phyloP scores from a whole-genome alignment of 2,329 filamentous ascomycete genomes.

The Onygena corvina region DNA sequence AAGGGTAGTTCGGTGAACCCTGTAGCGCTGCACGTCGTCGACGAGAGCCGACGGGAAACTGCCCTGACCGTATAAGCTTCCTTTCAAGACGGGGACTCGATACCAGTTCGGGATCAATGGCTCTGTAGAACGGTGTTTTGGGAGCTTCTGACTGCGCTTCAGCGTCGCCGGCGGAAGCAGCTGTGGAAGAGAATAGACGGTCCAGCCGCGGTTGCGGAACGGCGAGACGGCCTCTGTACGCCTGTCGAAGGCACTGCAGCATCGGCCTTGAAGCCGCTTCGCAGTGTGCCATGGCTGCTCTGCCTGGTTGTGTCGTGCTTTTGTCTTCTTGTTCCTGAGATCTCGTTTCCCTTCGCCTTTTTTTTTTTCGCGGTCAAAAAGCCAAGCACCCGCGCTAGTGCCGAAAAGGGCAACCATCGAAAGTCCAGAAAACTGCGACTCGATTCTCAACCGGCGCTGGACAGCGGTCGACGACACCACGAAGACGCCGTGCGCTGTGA shows the following conservation, averaged over 20 bases:
- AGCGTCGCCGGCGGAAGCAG: conserved; percentile 32
- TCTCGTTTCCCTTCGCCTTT: conserved; percentile 11
- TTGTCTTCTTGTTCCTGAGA: conserved; percentile 1
- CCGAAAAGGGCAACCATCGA: conserved; percentile 13
- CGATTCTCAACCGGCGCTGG: neutral
- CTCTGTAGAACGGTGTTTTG: conserved; percentile 32
- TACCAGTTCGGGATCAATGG: conserved; percentile 55
- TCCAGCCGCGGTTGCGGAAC: conserved; percentile 27
- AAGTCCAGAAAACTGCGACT: conserved; percentile 9
- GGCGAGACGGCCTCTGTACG: conserved; percentile 25
- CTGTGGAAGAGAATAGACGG: conserved; percentile 41
- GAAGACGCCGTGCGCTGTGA: neutral
- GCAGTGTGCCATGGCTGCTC: conserved; percentile 31
- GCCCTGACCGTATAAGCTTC: conserved; percentile 54
- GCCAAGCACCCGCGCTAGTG: conserved; percentile 13
- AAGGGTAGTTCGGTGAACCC: conserved; percentile 58
- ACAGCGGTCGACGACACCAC: neutral
- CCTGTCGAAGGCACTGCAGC: conserved; percentile 32
- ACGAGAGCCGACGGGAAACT: conserved; percentile 67
- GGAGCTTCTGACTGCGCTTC: conserved; percentile 31
- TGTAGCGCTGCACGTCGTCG: conserved; percentile 64
- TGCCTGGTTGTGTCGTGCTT: conserved; percentile 10
- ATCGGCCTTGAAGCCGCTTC: conserved; percentile 34
- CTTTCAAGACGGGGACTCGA: conserved; percentile 52
- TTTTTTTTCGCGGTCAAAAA: neutral